Conservation (phyloP, 208 protist species). For the Tritrichomonas musculus region DNA sequence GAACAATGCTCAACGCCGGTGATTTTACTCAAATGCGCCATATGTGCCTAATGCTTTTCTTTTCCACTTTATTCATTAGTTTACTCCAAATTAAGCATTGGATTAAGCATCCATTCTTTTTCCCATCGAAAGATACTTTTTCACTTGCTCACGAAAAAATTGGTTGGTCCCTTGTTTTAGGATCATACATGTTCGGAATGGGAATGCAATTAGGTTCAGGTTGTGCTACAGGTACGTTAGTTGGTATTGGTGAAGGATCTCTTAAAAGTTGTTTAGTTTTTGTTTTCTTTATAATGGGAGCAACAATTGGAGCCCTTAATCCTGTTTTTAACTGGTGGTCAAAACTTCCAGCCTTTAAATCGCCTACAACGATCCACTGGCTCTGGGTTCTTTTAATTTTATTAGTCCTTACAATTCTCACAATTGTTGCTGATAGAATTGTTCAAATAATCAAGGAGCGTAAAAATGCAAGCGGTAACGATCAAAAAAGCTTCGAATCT, state of each 20-base stretch:
- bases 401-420: background rate
- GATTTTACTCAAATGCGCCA: background rate
- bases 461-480: background rate
- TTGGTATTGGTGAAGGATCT: background rate
- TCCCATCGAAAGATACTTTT: background rate
- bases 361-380: background rate
- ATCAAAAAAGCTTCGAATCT: too few relatives aligned
- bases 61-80: background rate
- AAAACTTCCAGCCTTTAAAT: background rate
- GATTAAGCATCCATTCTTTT: background rate
- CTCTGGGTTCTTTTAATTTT: background rate
- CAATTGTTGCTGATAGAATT: background rate
- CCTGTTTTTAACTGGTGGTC: slow-evolving; percentile 6
- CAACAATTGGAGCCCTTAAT: background rate
- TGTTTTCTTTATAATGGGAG: background rate
- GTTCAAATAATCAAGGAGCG: too few relatives aligned
- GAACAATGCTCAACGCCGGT: background rate
- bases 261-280: background rate
- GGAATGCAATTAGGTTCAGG: slow-evolving; percentile 14
- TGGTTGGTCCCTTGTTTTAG: background rate
- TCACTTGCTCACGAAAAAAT: background rate
- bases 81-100: background rate
- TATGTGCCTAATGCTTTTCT: background rate
- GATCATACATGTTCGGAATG: background rate
- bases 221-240: background rate